phyloP scores from a whole-genome alignment of 2,329 filamentous ascomycete genomes.

The Diaporthe sp. region DNA sequence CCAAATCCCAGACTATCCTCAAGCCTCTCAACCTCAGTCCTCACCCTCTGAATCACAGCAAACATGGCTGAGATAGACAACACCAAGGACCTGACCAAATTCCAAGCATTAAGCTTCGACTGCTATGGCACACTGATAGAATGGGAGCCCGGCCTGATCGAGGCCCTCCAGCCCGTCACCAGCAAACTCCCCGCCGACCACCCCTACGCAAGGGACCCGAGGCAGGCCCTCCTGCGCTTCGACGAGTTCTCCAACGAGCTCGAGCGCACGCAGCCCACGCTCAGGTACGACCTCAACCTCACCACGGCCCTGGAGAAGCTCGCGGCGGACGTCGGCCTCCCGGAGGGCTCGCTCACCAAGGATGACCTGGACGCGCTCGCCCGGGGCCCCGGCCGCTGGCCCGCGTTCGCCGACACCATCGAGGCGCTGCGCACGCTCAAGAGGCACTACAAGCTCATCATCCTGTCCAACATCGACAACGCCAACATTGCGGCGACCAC shows the following conservation, averaged over 20 bases:
- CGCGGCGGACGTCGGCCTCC: conserved; percentile 56
- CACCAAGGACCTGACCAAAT: conserved; percentile 44
- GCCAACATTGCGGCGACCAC: conserved; percentile 51
- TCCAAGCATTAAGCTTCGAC: conserved; percentile 74
- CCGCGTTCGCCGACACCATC: conserved; percentile 69
- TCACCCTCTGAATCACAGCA: neutral
- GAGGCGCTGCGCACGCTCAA: conserved; percentile 63
- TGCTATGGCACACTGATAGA: conserved; percentile 85
- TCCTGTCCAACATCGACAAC: conserved; percentile 72
- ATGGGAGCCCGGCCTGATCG: conserved; percentile 77
- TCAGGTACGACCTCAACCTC: conserved; percentile 73
- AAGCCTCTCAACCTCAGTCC: neutral
- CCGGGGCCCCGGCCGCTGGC: conserved; percentile 64
- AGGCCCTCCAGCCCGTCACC: conserved; percentile 64
- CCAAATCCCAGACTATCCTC: neutral
- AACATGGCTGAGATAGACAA: conserved; percentile 31
- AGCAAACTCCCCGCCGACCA: conserved; percentile 55
- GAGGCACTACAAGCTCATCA: conserved; percentile 66
- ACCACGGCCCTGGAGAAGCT: conserved; percentile 59
- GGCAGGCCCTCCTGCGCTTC: conserved; percentile 57
- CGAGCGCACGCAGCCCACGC: conserved; percentile 65
- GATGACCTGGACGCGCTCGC: conserved; percentile 64
- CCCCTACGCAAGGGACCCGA: conserved; percentile 51
- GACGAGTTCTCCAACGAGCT: conserved; percentile 62
- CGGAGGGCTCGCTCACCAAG: conserved; percentile 45